phyloP scores from a whole-genome alignment of 345 rosid species.

The Rhodamnia rubescens region DNA sequence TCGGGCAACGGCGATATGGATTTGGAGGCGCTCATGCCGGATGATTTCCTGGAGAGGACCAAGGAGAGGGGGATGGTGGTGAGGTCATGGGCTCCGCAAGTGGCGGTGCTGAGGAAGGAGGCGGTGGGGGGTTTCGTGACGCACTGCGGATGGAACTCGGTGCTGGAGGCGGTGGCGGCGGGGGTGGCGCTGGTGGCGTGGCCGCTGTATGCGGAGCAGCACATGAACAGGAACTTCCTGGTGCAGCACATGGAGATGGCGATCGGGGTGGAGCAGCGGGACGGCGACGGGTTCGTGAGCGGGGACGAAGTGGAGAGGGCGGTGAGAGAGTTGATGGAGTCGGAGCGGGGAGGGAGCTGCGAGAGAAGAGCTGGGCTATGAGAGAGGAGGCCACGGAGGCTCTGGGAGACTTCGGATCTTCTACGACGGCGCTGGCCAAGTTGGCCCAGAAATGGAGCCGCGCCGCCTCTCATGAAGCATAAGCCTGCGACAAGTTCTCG shows the following conservation, averaged over 20 bases:
- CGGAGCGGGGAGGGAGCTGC: not conserved
- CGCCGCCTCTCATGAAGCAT: too few relatives aligned
- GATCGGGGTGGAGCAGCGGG: not conserved
- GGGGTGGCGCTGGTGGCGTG: conserved; percentile 11
- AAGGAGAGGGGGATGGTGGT: not conserved
- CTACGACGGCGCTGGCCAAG: not conserved
- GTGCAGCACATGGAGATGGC: conserved; percentile 9
- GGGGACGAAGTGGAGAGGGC: conserved; percentile 1
- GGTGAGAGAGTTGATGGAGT: conserved; percentile 6
- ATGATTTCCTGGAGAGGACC: too few relatives aligned
- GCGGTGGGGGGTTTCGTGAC: conserved; percentile 13
- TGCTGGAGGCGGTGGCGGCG: conserved; percentile 3
- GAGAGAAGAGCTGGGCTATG: conserved; percentile 1
- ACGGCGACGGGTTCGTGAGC: not conserved
- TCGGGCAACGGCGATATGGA: too few relatives aligned
- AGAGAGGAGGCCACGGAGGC: not conserved
- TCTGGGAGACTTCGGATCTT: not conserved
- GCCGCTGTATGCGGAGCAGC: conserved; percentile 9
- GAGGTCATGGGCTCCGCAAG: conserved; percentile 8
- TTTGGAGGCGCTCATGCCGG: too few relatives aligned
- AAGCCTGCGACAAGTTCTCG: too few relatives aligned
- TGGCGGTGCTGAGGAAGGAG: conserved; percentile 1
- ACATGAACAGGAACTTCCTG: not conserved
- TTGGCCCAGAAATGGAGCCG: not conserved
- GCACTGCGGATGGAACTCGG: conserved; percentile 16